Evolutionary conservation across 1,284 basidiomycete species (phyloP), one percentile per base, ranked within the genome.

Genomic region (Ganoderma meredithae): DNA sequence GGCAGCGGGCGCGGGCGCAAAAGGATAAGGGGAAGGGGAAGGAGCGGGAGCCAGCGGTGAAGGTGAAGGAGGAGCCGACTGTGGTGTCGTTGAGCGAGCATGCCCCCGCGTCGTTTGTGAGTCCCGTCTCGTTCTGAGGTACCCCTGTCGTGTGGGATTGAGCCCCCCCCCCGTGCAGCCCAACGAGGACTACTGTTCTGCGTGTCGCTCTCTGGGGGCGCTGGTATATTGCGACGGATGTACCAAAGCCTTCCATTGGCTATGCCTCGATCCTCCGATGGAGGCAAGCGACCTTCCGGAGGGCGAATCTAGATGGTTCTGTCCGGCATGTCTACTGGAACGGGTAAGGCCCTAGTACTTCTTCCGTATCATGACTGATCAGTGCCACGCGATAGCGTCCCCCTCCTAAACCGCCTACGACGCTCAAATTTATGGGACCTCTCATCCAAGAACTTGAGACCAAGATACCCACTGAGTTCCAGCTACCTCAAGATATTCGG

Each of bases 181-280:
- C 65, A 99, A 99, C 80, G 92, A 98, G 79, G 97, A 99, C 79
- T 95, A 95, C 76, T 99, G 97, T 79, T 97, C 96, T 63, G 89
- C 95, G 1, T 99, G 97, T 81, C 88, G 91, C 73, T 93, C 90
- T 31, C 82, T 88, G 66, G 94, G 96, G 66, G 86, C 89, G 31
- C 84, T 97, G 69, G 88, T 97, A 10, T 99, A 98, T 79, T 99
- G 97, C 81, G 97, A 99, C 79, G 96, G 97, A 15, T 99, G 98
- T 79, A 95, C 97, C 40, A 86, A 94, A 72, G 95, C 96, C 27
- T 99, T 98, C 80, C 97, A 99, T 81, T 90, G 99, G 70, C 91
- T 92, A 87, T 99, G 97, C 80, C 88, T 99, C 75, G 94, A 98
- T 78, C 97, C 97, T 53, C 97, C 97, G 27, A 88, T 98, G 82